Percentiles rank a stretch among this genome's conserved stretches.
Conservation (phyloP, 2,329 filamentous ascomycete genomes). For the Colletotrichum nymphaeae region DNA sequence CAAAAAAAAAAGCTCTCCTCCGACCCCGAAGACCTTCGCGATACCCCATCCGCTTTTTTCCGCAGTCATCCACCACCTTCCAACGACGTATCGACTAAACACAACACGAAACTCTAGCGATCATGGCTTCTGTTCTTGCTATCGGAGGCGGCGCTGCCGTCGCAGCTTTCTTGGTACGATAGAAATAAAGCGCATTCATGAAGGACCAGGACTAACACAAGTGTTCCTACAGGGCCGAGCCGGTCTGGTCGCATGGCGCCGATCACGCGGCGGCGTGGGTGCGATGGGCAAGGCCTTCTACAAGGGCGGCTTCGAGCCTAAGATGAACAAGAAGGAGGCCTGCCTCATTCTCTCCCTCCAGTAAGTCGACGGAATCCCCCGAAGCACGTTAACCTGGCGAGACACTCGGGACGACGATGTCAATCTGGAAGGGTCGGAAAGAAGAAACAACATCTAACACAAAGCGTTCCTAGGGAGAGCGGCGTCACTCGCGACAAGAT, state of each 20-base stretch:
- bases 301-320: slow-evolving; percentile 97
- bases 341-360: slow-evolving; percentile 89
- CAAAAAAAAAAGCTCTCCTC: slow-evolving; percentile 14
- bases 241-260: slow-evolving; percentile 87
- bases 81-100: neutral
- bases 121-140: slow-evolving; percentile 58
- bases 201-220: slow-evolving; percentile 28
- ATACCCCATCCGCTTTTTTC: slow-evolving; percentile 11
- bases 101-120: slow-evolving; percentile 12
- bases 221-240: slow-evolving; percentile 78
- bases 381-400: neutral
- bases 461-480: slow-evolving; percentile 75
- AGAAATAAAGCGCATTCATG: neutral
- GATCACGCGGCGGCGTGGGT: slow-evolving; percentile 81
- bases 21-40: neutral
- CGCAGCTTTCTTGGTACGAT: slow-evolving; percentile 62
- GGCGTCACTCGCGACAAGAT: slow-evolving; percentile 91
- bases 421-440: neutral
- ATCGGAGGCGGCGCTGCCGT: slow-evolving; percentile 61
- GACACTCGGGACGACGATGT: neutral
- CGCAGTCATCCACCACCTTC: slow-evolving; percentile 14
- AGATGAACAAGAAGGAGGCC: slow-evolving; percentile 94
- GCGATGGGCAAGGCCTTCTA: slow-evolving; percentile 92
- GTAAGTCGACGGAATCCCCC: slow-evolving; percentile 59
- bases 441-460: neutral